A percentile compares a stretch with the other conserved stretches of the same genome.
These are phyloP conservation scores for Melianthus villosus DNA, from an alignment of 441 rosid species.

Conservation along the genomic window DNA sequence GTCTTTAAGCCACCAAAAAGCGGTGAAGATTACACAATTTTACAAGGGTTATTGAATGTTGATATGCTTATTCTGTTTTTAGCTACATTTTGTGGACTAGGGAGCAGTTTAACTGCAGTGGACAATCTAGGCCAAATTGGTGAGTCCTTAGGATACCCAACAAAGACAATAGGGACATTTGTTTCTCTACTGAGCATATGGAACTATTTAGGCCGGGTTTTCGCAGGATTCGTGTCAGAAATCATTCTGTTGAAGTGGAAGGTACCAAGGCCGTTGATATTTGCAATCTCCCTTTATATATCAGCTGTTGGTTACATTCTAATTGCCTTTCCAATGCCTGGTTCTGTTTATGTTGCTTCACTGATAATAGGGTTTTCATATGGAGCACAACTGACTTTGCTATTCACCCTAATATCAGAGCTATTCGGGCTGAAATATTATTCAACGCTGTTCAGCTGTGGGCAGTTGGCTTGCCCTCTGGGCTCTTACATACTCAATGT, in stretches of 20 bases:
- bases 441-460: slow-evolving; percentile 79
- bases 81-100: slow-evolving; percentile 42
- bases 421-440: slow-evolving; percentile 72
- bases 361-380: slow-evolving; percentile 61
- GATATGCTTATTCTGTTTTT: slow-evolving; percentile 50
- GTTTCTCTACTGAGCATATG: slow-evolving; percentile 84
- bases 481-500: slow-evolving; percentile 69
- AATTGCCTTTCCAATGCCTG: slow-evolving; percentile 52
- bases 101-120: slow-evolving; percentile 55
- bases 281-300: slow-evolving; percentile 44
- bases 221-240: slow-evolving; percentile 70
- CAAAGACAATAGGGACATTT: slow-evolving; percentile 36
- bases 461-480: slow-evolving; percentile 66
- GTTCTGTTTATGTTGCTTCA: slow-evolving; percentile 67
- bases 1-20: slow-evolving; percentile 44
- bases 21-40: slow-evolving; percentile 77
- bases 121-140: slow-evolving; percentile 87
- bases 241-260: slow-evolving; percentile 31
- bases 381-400: slow-evolving; percentile 60
- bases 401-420: slow-evolving; percentile 67
- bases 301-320: slow-evolving; percentile 47
- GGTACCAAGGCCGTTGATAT: slow-evolving; percentile 55
- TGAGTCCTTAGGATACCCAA: slow-evolving; percentile 64
- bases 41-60: slow-evolving; percentile 56
- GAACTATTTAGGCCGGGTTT: slow-evolving; percentile 74